Base-by-base conservation (phyloP, 1,139 yeast species). In the Lodderomyces oxycetoniae region DNA sequence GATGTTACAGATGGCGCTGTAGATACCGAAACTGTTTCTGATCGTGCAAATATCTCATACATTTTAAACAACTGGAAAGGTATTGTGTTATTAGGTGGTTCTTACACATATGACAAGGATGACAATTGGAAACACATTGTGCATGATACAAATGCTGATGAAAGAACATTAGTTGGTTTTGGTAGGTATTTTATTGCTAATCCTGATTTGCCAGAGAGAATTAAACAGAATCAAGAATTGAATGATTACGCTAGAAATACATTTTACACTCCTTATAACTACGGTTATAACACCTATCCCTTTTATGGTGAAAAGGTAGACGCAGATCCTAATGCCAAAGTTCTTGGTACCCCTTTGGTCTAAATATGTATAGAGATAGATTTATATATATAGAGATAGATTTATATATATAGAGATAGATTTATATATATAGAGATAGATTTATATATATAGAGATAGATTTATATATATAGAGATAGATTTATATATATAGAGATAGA, bases 171-270 rank as follows among this genome's bases (percentile, higher is more conserved):
- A 40, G 54, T 67, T 42, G 73, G 66, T 5, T 65, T 63, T 46
- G 71, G 71, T 30, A 66, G 79, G 52, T 59, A 55, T 40, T 74
- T 59, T 44, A 66, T 66, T 34, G 58, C 78, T 4, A 76, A 74
- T 53, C 80, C 80, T 3, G 80, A 76, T 52, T 57, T 75, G 31
- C 67, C 63, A 5, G 45, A 61, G 12, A 64, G 78, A 52, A 51
- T 74, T 26, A 58, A 59, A 35, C 53, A 70, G 25, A 74, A 74
- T 11, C 38, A 46, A 31, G 61, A 60, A 23, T 58, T 74, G 44
- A 65, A 59, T 35, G 45, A 45, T 3, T 57, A 56, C 38, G 50
- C 53, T 28, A 51, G 61, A 47, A 28, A 27, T 8, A 35, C 46
- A 2, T 58, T 58, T 42, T 58, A 57, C 39, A 26, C 37, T n/a